Evolutionary conservation across 2,329 filamentous ascomycete genomes (phyloP), one percentile per base, ranked within the genome.

Genomic region (Clarireedia paspali): DNA sequence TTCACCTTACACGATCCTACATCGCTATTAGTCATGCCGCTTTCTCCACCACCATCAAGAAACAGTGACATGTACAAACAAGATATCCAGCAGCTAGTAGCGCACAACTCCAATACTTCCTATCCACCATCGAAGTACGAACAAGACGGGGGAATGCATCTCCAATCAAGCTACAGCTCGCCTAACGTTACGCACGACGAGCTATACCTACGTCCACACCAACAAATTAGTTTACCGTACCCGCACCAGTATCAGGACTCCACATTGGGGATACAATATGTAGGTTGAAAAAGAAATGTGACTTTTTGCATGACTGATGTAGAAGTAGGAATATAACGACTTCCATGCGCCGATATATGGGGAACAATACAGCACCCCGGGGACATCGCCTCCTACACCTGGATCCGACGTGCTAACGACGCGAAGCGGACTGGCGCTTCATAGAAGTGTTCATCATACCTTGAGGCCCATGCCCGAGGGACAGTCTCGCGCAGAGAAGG

Each of bases 331-430:
- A 34, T 51, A 53, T 23, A 55, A 50, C 17, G 59, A 62, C 9
- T 61, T 57, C 30, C 60, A 62, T 26, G 42, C 36, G 23, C 42
- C 59, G 26, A 51, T 62, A 40, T 65, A 62, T 39, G 59, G 64
- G 48, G 70, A 74, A 60, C 70, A 72, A 38, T 79, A 79, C 64
- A 74, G 70, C 64, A 81, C 78, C 6, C 77, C 78, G 0, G 77
- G 76, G 27, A 76, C 74, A 52, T 81, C 79, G 34, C 77, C 80
- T 2, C 77, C 79, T 6, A 76, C 75, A 15, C 74, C 74, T 9
- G 71, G 70, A 14, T 64, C 65, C 26, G 63, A 68, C 15, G 58
- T 64, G 57, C 48, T 66, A 14, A 56, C 59, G 46, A 68, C 67
- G 30, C 65, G 67, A 58, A 69, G 64, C 55, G 64, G 66, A 7